These are phyloP conservation scores for Wallacemonas sp. DNA, from an alignment of 208 protist genomes.

Conservation along the genomic window DNA sequence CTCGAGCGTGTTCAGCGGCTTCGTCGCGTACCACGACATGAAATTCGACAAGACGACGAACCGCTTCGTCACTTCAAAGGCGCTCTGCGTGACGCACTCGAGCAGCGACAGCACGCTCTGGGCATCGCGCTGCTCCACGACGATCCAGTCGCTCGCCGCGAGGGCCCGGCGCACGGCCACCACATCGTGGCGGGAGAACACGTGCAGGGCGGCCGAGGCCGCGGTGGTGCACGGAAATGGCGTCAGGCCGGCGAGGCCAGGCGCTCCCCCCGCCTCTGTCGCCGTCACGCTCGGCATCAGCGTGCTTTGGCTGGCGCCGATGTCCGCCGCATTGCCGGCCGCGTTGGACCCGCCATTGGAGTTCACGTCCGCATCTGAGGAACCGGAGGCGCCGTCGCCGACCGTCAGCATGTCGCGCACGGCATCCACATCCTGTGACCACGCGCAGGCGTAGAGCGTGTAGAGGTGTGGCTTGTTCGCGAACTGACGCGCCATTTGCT, in stretches of 20 bases:
- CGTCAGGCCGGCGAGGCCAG: background rate
- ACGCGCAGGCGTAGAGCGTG: constrained; percentile 76
- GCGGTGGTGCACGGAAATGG: constrained; percentile 4
- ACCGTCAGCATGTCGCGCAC: constrained; percentile 24
- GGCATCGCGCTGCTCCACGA: constrained; percentile 78
- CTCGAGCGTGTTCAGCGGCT: constrained; percentile 42
- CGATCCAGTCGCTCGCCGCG: constrained; percentile 69
- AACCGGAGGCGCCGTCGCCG: background rate
- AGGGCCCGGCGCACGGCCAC: constrained; percentile 59
- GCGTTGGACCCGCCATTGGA: background rate
- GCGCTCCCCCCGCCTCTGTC: constrained; percentile 2
- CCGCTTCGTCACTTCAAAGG: constrained; percentile 72
- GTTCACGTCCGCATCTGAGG: background rate
- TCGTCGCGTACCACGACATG: constrained; percentile 90
- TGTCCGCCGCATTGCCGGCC: background rate
- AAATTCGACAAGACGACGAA: constrained; percentile 89
- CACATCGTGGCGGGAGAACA: constrained; percentile 69
- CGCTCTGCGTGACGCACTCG: constrained; percentile 57
- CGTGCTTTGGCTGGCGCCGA: constrained; percentile 17
- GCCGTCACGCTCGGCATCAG: constrained; percentile 15
- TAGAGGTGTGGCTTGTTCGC: constrained; percentile 44
- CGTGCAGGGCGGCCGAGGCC: constrained; percentile 15
- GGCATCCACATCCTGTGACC: constrained; percentile 44
- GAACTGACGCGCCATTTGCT: constrained; percentile 60
- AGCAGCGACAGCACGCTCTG: constrained; percentile 88